Conservation (phyloP, 2,329 filamentous ascomycete genomes). For the Grosmannia clavigera region DNA sequence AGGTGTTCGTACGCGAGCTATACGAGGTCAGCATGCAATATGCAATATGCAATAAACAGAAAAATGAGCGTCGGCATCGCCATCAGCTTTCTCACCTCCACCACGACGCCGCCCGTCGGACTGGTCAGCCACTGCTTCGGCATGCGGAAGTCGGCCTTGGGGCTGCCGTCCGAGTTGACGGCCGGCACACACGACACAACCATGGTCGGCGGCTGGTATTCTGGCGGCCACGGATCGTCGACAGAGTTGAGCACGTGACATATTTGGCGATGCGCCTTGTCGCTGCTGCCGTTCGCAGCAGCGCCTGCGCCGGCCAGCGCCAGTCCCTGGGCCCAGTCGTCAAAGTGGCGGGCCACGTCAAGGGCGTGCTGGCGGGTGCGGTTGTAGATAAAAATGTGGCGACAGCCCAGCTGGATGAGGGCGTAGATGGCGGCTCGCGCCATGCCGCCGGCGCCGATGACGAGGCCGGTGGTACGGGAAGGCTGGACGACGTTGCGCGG, state of each 20-base stretch:
- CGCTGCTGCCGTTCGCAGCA: neutral
- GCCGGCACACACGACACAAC: slow-evolving; percentile 62
- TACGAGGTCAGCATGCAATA: neutral
- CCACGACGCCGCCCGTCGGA: slow-evolving; percentile 58
- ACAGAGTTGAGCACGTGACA: slow-evolving; percentile 45
- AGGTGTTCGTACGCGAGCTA: slow-evolving; percentile 58
- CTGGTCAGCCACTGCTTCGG: slow-evolving; percentile 57
- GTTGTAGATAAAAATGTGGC: slow-evolving; percentile 61
- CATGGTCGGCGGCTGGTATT: slow-evolving; percentile 53
- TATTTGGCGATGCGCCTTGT: slow-evolving; percentile 15
- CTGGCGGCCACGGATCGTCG: slow-evolving; percentile 50
- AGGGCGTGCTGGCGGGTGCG: slow-evolving; percentile 49
- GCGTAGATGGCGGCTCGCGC: slow-evolving; percentile 63
- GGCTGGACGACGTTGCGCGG: slow-evolving; percentile 50
- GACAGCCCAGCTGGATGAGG: slow-evolving; percentile 59
- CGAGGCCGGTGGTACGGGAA: slow-evolving; percentile 38
- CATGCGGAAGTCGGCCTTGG: slow-evolving; percentile 56
- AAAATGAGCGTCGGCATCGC: slow-evolving; percentile 3
- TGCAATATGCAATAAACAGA: neutral
- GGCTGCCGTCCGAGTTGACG: slow-evolving; percentile 44
- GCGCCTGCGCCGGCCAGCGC: neutral
- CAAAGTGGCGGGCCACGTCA: slow-evolving; percentile 55
- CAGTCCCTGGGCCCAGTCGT: slow-evolving; percentile 31
- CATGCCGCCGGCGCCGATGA: slow-evolving; percentile 57
- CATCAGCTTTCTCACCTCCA: slow-evolving; percentile 34